Evolutionary conservation across 495 filamentous ascomycete genomes (phyloP).

Genomic region (Cryomyces antarcticus): DNA sequence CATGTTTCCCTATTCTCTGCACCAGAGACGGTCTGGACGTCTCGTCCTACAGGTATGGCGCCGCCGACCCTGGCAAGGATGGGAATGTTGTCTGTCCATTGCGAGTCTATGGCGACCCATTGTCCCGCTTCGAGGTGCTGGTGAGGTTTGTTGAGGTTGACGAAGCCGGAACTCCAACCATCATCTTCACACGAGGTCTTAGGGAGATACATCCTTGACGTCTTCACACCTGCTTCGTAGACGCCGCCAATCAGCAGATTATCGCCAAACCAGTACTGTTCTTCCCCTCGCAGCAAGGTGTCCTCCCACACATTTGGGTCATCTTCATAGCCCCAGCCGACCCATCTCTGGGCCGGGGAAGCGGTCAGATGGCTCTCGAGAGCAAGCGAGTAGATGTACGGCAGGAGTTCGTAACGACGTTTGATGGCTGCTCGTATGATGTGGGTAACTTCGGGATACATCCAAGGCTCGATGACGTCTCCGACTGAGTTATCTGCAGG

Average conservation of each 20-base stretch:
- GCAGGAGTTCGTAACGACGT: slow-evolving; percentile 46
- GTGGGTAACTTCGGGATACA: slow-evolving; percentile 43
- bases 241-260: slow-evolving; percentile 44
- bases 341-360: slow-evolving; percentile 42
- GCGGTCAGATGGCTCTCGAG: slow-evolving; percentile 37
- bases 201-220: slow-evolving; percentile 39
- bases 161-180: slow-evolving; percentile 21
- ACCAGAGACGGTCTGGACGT: slow-evolving; percentile 32
- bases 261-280: slow-evolving; percentile 53
- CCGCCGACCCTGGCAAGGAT: slow-evolving; percentile 40
- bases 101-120: slow-evolving; percentile 36
- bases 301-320: slow-evolving; percentile 41
- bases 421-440: slow-evolving; percentile 40
- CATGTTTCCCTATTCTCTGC: slow-evolving; percentile 34
- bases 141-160: slow-evolving; percentile 41
- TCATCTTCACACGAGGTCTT: slow-evolving; percentile 23
- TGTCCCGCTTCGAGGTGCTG: slow-evolving; percentile 35
- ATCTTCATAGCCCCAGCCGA: slow-evolving; percentile 44
- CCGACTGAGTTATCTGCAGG: slow-evolving; percentile 36
- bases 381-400: slow-evolving; percentile 44
- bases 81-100: slow-evolving; percentile 40
- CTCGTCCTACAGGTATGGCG: slow-evolving; percentile 36
- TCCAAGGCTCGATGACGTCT: slow-evolving; percentile 54
- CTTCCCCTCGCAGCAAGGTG: slow-evolving; percentile 32
- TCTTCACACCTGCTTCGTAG: slow-evolving; percentile 33